Conservation (phyloP, 2,329 filamentous ascomycete species). For the Penicillium sp. region DNA sequence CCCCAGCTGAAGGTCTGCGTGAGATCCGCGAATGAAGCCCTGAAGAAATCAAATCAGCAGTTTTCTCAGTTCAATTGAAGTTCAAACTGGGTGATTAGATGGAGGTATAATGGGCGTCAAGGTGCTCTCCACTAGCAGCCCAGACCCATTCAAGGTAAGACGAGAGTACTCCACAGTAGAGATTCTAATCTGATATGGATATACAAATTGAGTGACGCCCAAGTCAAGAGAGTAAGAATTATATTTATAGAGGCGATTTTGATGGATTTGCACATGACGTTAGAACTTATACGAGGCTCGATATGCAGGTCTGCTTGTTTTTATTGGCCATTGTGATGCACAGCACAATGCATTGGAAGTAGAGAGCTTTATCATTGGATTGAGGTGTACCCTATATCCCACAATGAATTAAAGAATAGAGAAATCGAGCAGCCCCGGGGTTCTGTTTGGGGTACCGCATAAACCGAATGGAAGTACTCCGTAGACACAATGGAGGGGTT, state of each 20-base stretch:
- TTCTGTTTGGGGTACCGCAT: neutral
- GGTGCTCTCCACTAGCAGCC: no score
- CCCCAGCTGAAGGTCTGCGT: no score
- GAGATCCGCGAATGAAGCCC: no score
- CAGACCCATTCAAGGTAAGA: no score
- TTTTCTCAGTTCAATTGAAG: no score
- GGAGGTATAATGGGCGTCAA: no score
- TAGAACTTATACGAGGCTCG: neutral
- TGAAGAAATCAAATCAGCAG: no score
- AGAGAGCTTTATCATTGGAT: neutral
- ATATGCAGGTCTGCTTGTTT: neutral
- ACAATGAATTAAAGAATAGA: neutral
- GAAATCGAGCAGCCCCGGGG: neutral
- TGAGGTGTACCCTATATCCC: slow-evolving; percentile 3
- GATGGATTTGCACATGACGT: neutral
- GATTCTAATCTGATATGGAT: no score
- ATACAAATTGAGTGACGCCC: no score
- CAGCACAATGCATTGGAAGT: neutral
- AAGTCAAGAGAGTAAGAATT: no score
- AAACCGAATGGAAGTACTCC: neutral
- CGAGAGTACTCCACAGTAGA: no score
- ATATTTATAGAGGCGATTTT: neutral
- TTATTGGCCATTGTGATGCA: slow-evolving; percentile 1
- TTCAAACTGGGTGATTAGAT: no score
- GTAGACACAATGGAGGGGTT: neutral